Conservation (phyloP, 371 early-diverging fungal species). For the Dichotomocladium elegans region DNA sequence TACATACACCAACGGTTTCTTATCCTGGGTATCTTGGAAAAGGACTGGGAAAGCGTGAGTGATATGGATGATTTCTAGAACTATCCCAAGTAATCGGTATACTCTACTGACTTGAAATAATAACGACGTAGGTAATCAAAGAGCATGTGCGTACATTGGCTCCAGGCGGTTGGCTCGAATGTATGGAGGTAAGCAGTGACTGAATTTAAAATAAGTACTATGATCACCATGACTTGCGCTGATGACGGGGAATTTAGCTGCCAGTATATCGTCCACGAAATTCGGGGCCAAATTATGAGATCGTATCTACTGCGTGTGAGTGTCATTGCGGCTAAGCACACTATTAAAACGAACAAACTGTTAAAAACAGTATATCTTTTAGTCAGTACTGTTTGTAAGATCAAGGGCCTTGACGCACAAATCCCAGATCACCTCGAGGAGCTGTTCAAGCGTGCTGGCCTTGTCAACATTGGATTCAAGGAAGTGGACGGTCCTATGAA, state of each 20-base stretch:
- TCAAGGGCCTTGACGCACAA: not conserved
- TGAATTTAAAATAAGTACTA: no score
- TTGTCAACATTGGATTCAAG: not conserved
- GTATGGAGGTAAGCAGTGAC: constrained; percentile 19
- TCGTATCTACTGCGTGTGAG: not conserved
- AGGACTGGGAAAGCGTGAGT: constrained; percentile 27
- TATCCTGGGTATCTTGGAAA: constrained; percentile 18
- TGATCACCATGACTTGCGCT: not conserved
- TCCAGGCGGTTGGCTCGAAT: constrained; percentile 45
- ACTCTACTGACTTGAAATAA: not conserved
- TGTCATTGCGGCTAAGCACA: not conserved
- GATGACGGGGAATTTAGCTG: not conserved
- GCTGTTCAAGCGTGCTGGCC: not conserved
- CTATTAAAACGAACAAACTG: not conserved
- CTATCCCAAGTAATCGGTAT: not conserved
- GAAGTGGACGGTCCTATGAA: constrained; percentile 10
- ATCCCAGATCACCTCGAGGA: not conserved
- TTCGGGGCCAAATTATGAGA: not conserved
- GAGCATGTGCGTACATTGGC: constrained; percentile 15
- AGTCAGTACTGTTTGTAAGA: not conserved
- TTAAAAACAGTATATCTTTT: not conserved
- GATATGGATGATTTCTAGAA: not conserved
- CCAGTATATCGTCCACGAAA: no score
- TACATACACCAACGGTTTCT: constrained; percentile 50
- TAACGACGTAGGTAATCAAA: not conserved